phyloP scores from a whole-genome alignment of 2,329 filamentous ascomycete genomes.

The Biscogniauxia marginata region DNA sequence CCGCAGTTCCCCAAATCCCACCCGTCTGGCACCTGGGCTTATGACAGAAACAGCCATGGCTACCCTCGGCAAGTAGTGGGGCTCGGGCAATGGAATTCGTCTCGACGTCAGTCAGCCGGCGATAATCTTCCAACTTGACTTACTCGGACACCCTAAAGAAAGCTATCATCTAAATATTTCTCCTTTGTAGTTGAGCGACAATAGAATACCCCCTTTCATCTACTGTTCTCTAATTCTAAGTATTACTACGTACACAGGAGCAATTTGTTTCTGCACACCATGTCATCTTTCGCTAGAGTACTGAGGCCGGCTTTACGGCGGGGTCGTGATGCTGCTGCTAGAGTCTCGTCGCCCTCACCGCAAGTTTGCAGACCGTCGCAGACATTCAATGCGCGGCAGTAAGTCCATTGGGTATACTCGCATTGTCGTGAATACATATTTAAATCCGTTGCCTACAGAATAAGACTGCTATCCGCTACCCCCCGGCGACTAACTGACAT shows the following conservation, averaged over 20 bases:
- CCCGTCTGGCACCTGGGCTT: constrained; percentile 8
- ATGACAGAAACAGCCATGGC: constrained; percentile 14
- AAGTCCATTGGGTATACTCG: constrained; percentile 17
- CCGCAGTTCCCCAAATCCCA: constrained; percentile 10
- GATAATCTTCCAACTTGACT: not conserved
- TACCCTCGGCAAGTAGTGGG: constrained; percentile 25
- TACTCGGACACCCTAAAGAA: not conserved
- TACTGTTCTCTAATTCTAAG: constrained; percentile 2
- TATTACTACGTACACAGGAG: constrained; percentile 1
- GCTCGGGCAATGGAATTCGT: not conserved
- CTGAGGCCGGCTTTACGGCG: constrained; percentile 51
- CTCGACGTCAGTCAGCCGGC: not conserved
- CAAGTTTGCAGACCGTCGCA: constrained; percentile 28
- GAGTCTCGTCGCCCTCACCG: constrained; percentile 27
- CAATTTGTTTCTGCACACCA: constrained; percentile 25
- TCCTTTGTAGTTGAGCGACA: no score
- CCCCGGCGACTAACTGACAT: constrained; percentile 61
- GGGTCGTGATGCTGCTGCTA: constrained; percentile 37
- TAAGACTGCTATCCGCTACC: constrained; percentile 58
- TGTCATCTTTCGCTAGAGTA: constrained; percentile 51
- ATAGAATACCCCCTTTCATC: not conserved
- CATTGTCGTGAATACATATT: constrained; percentile 7
- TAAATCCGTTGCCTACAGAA: constrained; percentile 3
- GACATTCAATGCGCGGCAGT: constrained; percentile 32
- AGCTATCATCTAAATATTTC: no score